A percentile compares a stretch with the other conserved stretches of the same genome.
Conservation (phyloP, 805 yeast species). For the Wickerhamomyces xylosicus region DNA sequence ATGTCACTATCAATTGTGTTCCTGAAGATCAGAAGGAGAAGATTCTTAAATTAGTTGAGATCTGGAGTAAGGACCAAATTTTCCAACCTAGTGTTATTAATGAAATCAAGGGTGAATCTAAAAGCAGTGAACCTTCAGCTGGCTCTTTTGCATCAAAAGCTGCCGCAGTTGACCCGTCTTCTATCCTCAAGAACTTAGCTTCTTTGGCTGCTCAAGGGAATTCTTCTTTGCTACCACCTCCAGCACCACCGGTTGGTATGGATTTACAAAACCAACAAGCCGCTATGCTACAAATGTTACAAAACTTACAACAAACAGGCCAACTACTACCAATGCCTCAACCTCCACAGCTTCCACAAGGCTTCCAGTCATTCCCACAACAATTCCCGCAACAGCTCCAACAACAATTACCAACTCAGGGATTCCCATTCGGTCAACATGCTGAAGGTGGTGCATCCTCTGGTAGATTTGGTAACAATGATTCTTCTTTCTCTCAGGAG, state of each 20-base stretch:
- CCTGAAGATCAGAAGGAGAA: constrained; percentile 57
- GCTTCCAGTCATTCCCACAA: constrained; percentile 11
- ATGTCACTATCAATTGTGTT: constrained; percentile 49
- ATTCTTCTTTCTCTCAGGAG: constrained; percentile 13
- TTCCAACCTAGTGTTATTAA: constrained; percentile 50
- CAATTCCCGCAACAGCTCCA: constrained; percentile 8
- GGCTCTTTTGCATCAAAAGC: constrained; percentile 15
- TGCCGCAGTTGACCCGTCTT: constrained; percentile 39
- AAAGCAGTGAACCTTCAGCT: constrained; percentile 24
- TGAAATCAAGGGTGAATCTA: constrained; percentile 47
- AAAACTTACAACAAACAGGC: constrained; percentile 20
- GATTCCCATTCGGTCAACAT: not conserved
- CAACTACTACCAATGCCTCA: constrained; percentile 15
- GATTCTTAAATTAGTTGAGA: constrained; percentile 74
- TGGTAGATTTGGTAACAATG: constrained; percentile 6
- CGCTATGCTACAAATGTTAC: constrained; percentile 30
- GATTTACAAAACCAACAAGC: constrained; percentile 19
- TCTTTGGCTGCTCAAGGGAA: constrained; percentile 25
- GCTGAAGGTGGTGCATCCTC: not conserved
- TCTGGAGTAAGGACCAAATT: constrained; percentile 84
- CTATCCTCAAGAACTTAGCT: constrained; percentile 62
- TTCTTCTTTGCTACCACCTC: constrained; percentile 4
- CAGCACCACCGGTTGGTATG: constrained; percentile 16
- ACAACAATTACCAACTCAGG: constrained; percentile 1
- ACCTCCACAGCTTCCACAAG: constrained; percentile 17